Conservation (phyloP, 1,284 basidiomycete genomes). For the Pseudozyma tsukubaensis region DNA sequence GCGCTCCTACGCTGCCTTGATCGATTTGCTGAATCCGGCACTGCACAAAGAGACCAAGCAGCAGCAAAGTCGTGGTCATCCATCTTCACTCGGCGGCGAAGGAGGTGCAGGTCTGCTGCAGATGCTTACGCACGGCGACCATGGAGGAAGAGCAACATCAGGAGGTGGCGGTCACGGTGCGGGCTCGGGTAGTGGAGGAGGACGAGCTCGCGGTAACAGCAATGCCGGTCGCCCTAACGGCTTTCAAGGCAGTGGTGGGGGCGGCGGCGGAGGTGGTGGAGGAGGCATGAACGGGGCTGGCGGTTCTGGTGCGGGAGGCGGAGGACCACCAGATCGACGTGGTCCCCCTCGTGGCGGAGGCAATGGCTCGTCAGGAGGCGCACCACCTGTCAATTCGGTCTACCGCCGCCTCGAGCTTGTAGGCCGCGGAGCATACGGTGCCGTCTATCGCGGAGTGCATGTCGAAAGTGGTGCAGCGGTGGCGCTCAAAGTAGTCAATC, state of each 20-base stretch:
- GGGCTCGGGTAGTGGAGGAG: slow-evolving; percentile 3
- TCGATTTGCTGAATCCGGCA: slow-evolving; percentile 44
- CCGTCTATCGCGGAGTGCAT: slow-evolving; percentile 73
- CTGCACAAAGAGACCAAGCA: slow-evolving; percentile 37
- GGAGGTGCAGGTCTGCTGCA: slow-evolving; percentile 2
- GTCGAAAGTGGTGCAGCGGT: slow-evolving; percentile 85
- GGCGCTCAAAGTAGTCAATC: slow-evolving; percentile 97
- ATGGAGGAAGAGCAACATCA: slow-evolving; percentile 21
- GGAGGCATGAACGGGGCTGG: slow-evolving; percentile 18
- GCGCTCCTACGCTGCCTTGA: slow-evolving; percentile 45
- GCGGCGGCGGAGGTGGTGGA: slow-evolving; percentile 10
- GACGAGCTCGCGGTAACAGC: slow-evolving; percentile 6
- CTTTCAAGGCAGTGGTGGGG: slow-evolving; percentile 11
- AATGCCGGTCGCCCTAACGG: slow-evolving; percentile 22
- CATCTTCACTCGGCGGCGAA: slow-evolving; percentile 8
- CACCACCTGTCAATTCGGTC: slow-evolving; percentile 41
- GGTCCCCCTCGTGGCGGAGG: slow-evolving; percentile 19
- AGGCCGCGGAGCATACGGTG: slow-evolving; percentile 66
- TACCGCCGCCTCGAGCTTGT: slow-evolving; percentile 64
- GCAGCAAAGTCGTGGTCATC: slow-evolving; percentile 11
- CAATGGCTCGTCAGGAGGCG: slow-evolving; percentile 20
- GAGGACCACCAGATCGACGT: slow-evolving; percentile 38
- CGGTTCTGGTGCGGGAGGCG: slow-evolving; percentile 32
- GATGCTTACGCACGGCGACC: slow-evolving; percentile 21
- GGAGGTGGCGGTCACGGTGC: slow-evolving; percentile 6